phyloP scores from a whole-genome alignment of 371 early-diverging fungal species.

The Apophysomyces sp. region DNA sequence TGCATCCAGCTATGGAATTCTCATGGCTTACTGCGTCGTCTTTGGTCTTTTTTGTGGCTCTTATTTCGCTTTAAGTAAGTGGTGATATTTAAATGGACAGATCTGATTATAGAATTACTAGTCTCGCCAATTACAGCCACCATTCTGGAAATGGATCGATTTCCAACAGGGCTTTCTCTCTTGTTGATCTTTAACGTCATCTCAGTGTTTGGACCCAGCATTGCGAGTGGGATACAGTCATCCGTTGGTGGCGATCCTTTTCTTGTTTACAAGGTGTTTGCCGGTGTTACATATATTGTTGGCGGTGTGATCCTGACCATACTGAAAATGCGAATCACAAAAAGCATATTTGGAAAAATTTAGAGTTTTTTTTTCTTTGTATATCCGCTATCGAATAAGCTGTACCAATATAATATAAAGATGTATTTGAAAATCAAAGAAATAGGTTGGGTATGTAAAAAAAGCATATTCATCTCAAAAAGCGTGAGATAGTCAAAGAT shows the following conservation, averaged over 20 bases:
- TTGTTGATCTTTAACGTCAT: constrained; percentile 27
- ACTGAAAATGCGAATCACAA: background rate
- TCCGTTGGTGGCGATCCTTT: constrained; percentile 17
- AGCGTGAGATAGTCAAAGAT: no score
- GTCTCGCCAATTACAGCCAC: constrained; percentile 36
- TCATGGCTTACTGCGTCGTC: constrained; percentile 19
- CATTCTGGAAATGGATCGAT: constrained; percentile 30
- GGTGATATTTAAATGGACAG: background rate
- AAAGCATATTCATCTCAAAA: no score
- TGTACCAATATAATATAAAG: no score
- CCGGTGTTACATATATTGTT: constrained; percentile 22
- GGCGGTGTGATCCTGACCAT: constrained; percentile 18
- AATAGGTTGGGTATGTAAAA: no score
- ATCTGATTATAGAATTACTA: background rate
- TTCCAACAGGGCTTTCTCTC: constrained; percentile 35
- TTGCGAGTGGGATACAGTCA: constrained; percentile 34
- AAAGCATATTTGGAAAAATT: background rate
- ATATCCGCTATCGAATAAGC: no score
- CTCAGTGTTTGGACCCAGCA: constrained; percentile 35
- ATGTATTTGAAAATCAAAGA: no score
- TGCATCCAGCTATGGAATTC: constrained; percentile 15
- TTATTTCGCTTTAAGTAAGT: constrained; percentile 17
- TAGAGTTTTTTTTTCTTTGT: no score
- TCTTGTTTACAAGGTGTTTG: constrained; percentile 34
- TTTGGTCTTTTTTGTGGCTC: constrained; percentile 25